phyloP scores from a whole-genome alignment of 345 rosid genomes.

The Schrenkiella parvula region DNA sequence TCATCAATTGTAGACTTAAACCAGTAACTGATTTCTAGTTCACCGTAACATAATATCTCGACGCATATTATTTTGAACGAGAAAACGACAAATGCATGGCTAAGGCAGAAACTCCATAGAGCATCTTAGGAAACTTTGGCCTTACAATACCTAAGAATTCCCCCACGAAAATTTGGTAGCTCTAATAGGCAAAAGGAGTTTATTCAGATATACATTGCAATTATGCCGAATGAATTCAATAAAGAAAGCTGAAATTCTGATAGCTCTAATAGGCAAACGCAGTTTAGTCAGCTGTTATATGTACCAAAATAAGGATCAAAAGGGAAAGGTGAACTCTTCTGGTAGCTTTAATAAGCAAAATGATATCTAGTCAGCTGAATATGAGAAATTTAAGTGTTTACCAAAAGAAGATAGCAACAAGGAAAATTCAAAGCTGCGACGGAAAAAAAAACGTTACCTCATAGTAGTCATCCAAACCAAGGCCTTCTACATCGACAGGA shows the following conservation, averaged over 20 bases:
- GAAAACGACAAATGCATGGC: background rate
- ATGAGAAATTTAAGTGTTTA: background rate
- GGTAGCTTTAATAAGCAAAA: background rate
- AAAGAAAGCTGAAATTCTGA: background rate
- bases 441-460: slow-evolving; percentile 40
- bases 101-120: background rate
- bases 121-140: background rate
- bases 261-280: background rate
- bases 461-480: slow-evolving; percentile 80
- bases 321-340: background rate
- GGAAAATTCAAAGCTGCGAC: background rate
- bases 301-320: background rate
- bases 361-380: background rate
- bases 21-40: background rate
- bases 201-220: background rate
- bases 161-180: background rate
- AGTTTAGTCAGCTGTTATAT: background rate
- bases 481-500: slow-evolving; percentile 87
- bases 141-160: background rate
- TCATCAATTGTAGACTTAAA: background rate
- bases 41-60: background rate
- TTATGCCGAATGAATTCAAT: background rate
- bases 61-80: background rate
- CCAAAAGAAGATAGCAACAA: background rate
- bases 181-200: background rate